Base-by-base conservation (phyloP, 2,329 filamentous ascomycete genomes). In the Calycina herbarum region DNA sequence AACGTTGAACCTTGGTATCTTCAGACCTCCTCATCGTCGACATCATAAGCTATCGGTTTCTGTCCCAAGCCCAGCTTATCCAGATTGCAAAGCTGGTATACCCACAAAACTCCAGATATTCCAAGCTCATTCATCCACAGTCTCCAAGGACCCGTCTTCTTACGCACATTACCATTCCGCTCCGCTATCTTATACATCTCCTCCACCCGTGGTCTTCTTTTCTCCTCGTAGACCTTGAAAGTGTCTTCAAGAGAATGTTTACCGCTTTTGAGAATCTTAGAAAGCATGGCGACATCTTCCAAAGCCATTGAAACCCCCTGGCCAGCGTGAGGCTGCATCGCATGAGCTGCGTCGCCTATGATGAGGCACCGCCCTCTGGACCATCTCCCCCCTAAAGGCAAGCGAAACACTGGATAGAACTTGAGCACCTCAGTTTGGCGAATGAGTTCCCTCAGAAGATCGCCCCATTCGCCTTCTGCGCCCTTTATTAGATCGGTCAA, bases 211-310 rank as follows among this genome's bases (percentile, higher is more conserved):
- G 75, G 73, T 45, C 80, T 74, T 4, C 82, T 73, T 40, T 83
- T 75, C 40, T 72, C 75, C 69, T 83, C 81, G 73, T 82, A 83
- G 17, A 79, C 80, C 61, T 78, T 75, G 66, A 83, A 81, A 0
- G 81, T 76, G 68, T 80, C 78, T n/a, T 78, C 76, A 45, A 83
- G 76, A 4, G 73, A 73, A 31, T 67, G 67, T 1, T 66, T 66
- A 13, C 61, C 48, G 27, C 66, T 65, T 11, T 60, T 60, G 10
- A 76, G 65, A 17, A 77, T 67, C 38, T 72, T 73, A 17, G 81
- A 78, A 72, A 84, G 79, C 62, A 84, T 72, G 42, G 83, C 79
- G 1, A 79, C 82, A 70, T 84, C 82, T 73, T 84, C 82, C 81
- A 40, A 84, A 79, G 17, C 82, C 82, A 3, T 81, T 83, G 38